A percentile compares a stretch with the other conserved stretches of the same genome.
These are phyloP conservation scores for Saturnispora sanitii DNA, from an alignment of 805 yeast genomes.

Conservation along the genomic window DNA sequence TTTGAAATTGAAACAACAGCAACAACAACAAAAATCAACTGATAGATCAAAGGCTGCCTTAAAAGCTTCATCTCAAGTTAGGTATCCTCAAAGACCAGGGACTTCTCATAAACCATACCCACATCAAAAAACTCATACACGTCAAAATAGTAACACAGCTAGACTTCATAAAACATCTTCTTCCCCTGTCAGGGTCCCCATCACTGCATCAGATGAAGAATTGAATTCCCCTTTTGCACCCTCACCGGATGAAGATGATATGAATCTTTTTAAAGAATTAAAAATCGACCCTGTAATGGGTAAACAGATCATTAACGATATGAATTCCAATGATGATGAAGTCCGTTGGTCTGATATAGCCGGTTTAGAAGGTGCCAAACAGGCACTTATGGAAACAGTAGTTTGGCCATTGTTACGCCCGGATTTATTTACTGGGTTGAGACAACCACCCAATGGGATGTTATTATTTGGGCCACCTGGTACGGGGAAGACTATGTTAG, in stretches of 20 bases:
- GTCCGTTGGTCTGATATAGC: constrained; percentile 95
- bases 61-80: constrained; percentile 27
- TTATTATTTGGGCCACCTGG: constrained; percentile 96
- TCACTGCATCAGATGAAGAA: constrained; percentile 1
- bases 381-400: constrained; percentile 84
- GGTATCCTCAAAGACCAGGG: constrained; percentile 16
- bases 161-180: background rate
- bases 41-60: constrained; percentile 26
- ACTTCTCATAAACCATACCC: background rate
- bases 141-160: constrained; percentile 7
- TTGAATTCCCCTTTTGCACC: constrained; percentile 10
- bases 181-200: constrained; percentile 4
- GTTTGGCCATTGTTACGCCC: constrained; percentile 94
- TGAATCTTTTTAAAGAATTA: constrained; percentile 32
- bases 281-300: constrained; percentile 7
- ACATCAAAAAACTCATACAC: constrained; percentile 3
- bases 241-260: constrained; percentile 20
- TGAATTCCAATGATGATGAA: constrained; percentile 81
- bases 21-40: no score
- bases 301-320: constrained; percentile 59
- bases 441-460: constrained; percentile 97
- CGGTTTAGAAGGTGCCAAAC: constrained; percentile 82
- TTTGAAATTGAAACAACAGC: constrained; percentile 9
- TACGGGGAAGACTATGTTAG: constrained; percentile 97
- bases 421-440: constrained; percentile 77